These are phyloP conservation scores for Prunus dulcis DNA, from an alignment of 306 rosid species.

Conservation along the genomic window DNA sequence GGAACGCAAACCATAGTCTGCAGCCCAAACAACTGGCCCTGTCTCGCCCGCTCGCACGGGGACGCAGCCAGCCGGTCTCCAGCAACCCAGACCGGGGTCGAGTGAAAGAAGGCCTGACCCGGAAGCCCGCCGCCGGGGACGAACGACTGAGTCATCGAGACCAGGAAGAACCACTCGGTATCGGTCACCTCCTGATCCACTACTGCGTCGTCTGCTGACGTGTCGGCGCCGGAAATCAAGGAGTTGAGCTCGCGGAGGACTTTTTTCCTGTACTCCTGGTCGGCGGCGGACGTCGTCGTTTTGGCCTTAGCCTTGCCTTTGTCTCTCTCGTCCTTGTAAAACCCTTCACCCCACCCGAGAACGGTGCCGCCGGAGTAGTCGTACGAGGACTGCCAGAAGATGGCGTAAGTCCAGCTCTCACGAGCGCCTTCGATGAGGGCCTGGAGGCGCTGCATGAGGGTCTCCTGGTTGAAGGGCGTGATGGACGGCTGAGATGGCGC, in stretches of 20 bases:
- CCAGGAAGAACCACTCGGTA: constrained; percentile 92
- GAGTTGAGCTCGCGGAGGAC: constrained; percentile 85
- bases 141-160: constrained; percentile 91
- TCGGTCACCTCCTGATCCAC: constrained; percentile 85
- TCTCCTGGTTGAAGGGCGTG: constrained; percentile 65
- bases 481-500: constrained; percentile 24
- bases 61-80: constrained; percentile 59
- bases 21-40: constrained; percentile 60
- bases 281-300: constrained; percentile 37
- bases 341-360: constrained; percentile 94
- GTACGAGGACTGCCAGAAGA: constrained; percentile 89
- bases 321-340: constrained; percentile 83
- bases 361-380: constrained; percentile 53
- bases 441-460: constrained; percentile 86
- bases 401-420: constrained; percentile 87
- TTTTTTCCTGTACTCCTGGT: constrained; percentile 79
- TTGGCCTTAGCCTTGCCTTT: constrained; percentile 42
- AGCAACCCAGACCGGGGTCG: constrained; percentile 64
- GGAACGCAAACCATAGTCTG: constrained; percentile 81
- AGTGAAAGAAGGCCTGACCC: constrained; percentile 56
- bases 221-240: constrained; percentile 63
- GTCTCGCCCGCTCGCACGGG: constrained; percentile 68
- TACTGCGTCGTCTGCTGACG: constrained; percentile 44
- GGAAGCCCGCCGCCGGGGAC: constrained; percentile 65
- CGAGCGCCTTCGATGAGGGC: constrained; percentile 69